phyloP scores from a whole-genome alignment of 2,329 filamentous ascomycete species.

The Cordyceps militaris region DNA sequence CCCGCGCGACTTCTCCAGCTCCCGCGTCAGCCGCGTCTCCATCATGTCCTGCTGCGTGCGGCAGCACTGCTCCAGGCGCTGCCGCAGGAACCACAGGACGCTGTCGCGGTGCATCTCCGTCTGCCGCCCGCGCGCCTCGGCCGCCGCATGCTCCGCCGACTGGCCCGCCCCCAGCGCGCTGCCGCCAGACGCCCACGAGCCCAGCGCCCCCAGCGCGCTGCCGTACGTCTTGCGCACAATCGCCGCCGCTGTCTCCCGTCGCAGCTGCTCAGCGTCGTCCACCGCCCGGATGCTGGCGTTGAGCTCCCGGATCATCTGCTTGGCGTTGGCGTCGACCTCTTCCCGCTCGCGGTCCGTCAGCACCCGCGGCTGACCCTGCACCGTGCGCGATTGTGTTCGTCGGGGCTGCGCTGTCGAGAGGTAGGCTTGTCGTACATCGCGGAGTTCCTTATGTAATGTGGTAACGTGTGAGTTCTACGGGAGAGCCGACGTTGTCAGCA shows the following conservation, averaged over 20 bases:
- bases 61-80: slow-evolving; percentile 68
- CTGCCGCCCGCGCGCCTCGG: slow-evolving; percentile 63
- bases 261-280: slow-evolving; percentile 73
- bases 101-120: slow-evolving; percentile 69
- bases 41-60: slow-evolving; percentile 85
- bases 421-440: slow-evolving; percentile 80
- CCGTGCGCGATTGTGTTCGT: slow-evolving; percentile 41
- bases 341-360: slow-evolving; percentile 79
- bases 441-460: slow-evolving; percentile 72
- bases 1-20: slow-evolving; percentile 84
- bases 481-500: background rate
- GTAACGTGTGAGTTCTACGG: slow-evolving; percentile 74
- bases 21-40: slow-evolving; percentile 75
- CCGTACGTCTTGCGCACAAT: slow-evolving; percentile 65
- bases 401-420: slow-evolving; percentile 71
- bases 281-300: slow-evolving; percentile 74
- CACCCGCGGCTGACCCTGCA: slow-evolving; percentile 41
- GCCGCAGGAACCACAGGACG: slow-evolving; percentile 74
- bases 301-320: slow-evolving; percentile 76
- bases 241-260: slow-evolving; percentile 66
- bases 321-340: slow-evolving; percentile 79
- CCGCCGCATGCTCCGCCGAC: slow-evolving; percentile 59
- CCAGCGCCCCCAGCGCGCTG: slow-evolving; percentile 55
- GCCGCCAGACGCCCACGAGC: slow-evolving; percentile 59
- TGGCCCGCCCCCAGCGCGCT: slow-evolving; percentile 33